These are phyloP conservation scores for Stagonosporopsis vannaccii DNA, from an alignment of 2,329 filamentous ascomycete species.

Conservation along the genomic window DNA sequence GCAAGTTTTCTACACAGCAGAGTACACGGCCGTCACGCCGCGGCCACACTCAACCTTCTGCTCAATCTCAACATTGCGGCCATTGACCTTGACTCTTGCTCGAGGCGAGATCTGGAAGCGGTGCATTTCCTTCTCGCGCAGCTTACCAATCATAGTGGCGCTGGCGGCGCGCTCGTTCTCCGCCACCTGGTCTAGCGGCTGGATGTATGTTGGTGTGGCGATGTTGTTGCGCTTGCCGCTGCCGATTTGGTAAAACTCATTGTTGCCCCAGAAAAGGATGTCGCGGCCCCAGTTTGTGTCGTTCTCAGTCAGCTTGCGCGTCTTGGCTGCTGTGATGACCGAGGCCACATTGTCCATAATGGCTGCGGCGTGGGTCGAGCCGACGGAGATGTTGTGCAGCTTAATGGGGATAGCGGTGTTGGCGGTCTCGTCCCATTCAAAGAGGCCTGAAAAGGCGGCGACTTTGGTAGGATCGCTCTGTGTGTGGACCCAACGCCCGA, in stretches of 20 bases:
- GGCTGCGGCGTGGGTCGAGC: conserved; percentile 80
- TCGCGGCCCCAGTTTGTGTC: conserved; percentile 90
- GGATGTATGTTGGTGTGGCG: conserved; percentile 77
- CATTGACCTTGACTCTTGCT: conserved; percentile 72
- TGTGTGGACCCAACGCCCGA: conserved; percentile 87
- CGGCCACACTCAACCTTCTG: conserved; percentile 89
- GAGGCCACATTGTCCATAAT: conserved; percentile 83
- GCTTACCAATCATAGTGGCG: conserved; percentile 44
- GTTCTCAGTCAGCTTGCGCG: conserved; percentile 57
- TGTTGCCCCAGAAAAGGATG: conserved; percentile 92
- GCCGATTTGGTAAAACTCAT: conserved; percentile 91
- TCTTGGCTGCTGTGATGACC: conserved; percentile 59
- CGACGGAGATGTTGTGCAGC: conserved; percentile 74
- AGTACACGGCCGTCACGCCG: conserved; percentile 84
- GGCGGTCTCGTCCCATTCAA: conserved; percentile 81
- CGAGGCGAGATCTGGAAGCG: conserved; percentile 83
- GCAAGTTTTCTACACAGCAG: conserved; percentile 49
- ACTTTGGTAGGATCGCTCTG: conserved; percentile 80
- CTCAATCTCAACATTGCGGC: conserved; percentile 77
- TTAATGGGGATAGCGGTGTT: conserved; percentile 78
- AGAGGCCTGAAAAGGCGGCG: conserved; percentile 81
- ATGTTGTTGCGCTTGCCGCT: conserved; percentile 88
- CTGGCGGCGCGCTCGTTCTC: conserved; percentile 53
- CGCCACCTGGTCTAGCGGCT: conserved; percentile 71
- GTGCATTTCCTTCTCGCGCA: conserved; percentile 71